Conservation (phyloP, 805 yeast genomes). For the Kluyveromyces dobzhanskii region DNA sequence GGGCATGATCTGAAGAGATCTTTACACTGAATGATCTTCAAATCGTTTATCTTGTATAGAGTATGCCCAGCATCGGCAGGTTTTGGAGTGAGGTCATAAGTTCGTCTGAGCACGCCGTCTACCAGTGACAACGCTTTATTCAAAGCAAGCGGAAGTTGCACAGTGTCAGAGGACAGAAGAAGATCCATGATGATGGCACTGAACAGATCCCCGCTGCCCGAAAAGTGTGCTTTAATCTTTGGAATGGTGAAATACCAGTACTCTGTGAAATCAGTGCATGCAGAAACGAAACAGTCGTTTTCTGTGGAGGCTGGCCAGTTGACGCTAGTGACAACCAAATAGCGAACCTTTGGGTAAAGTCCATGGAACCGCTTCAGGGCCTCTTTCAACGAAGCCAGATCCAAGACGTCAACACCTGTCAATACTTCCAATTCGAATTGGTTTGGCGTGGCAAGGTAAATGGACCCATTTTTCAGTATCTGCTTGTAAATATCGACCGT, state of each 20-base stretch:
- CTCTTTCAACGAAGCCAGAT: conserved; percentile 29
- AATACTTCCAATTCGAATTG: conserved; percentile 65
- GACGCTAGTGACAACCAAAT: conserved; percentile 55
- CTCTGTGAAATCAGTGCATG: conserved; percentile 26
- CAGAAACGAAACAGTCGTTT: conserved; percentile 7
- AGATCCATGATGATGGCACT: conserved; percentile 51
- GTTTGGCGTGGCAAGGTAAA: conserved; percentile 58
- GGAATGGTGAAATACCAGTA: conserved; percentile 36
- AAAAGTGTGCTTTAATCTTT: conserved; percentile 50
- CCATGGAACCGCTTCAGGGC: conserved; percentile 37
- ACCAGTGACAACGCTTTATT: conserved; percentile 34
- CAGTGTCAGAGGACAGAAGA: conserved; percentile 23
- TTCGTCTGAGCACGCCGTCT: conserved; percentile 34
- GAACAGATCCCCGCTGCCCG: conserved; percentile 71
- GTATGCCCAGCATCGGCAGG: conserved; percentile 1
- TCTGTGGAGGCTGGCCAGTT: conserved; percentile 10
- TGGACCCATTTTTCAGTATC: conserved; percentile 35
- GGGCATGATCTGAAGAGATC: conserved; percentile 16
- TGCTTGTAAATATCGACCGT: conserved; percentile 45
- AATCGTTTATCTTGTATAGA: conserved; percentile 31
- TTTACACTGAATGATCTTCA: conserved; percentile 38
- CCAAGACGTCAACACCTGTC: conserved; percentile 37
- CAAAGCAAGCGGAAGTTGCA: conserved; percentile 25
- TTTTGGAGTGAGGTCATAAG: conserved; percentile 26
- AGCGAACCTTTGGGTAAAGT: conserved; percentile 37